Evolutionary conservation across 176 grass and related monocot genomes (phyloP).

Genomic region (Saccharum officinarum): DNA sequence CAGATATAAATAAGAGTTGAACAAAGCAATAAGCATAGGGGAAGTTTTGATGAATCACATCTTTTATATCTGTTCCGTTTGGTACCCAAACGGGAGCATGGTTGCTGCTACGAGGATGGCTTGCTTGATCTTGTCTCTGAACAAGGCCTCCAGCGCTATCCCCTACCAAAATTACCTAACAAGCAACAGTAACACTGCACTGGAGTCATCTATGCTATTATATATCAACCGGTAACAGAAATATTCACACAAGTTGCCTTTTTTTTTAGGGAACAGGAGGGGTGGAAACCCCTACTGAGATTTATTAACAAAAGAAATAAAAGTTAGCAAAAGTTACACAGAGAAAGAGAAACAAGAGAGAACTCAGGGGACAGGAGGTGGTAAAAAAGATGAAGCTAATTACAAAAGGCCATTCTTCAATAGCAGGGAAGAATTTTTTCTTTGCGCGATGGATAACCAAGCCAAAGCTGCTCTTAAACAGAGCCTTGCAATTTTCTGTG

Average conservation of each 20-base stretch:
- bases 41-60: slow-evolving; percentile 26
- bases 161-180: slow-evolving; percentile 32
- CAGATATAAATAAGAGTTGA: neutral
- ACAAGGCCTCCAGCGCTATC: slow-evolving; percentile 50
- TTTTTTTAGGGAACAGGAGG: no score
- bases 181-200: neutral
- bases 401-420: no score
- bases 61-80: slow-evolving; percentile 43
- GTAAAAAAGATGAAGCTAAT: no score
- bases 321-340: no score
- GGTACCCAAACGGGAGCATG: slow-evolving; percentile 57
- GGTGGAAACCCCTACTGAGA: no score
- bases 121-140: slow-evolving; percentile 39
- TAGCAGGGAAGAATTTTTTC: no score
- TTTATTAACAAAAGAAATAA: no score
- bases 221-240: neutral
- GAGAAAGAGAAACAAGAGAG: no score
- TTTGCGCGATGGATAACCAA: no score
- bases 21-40: neutral
- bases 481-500: no score
- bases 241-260: neutral
- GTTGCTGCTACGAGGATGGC: slow-evolving; percentile 54
- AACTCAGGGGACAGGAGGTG: no score
- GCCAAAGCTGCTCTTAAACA: no score
- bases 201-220: neutral